phyloP scores from a whole-genome alignment of 2,329 filamentous ascomycete species.

The Uncinocarpus reesii region DNA sequence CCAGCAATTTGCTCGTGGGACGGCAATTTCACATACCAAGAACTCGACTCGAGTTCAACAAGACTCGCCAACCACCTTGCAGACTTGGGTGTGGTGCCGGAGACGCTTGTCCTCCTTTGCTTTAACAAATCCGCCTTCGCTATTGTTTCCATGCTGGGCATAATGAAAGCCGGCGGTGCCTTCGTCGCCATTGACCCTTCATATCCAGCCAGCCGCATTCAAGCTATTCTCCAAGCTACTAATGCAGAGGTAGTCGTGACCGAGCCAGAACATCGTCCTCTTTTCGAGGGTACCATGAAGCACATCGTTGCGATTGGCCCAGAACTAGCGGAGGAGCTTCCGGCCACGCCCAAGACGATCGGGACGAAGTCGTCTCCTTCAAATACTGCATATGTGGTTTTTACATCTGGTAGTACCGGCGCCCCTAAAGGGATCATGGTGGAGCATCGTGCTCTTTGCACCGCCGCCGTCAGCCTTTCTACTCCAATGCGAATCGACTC shows the following conservation, averaged over 20 bases:
- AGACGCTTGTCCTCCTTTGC: slow-evolving; percentile 31
- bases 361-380: neutral
- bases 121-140: slow-evolving; percentile 33
- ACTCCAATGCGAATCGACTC: slow-evolving; percentile 39
- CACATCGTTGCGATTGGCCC: neutral
- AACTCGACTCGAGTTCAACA: slow-evolving; percentile 32
- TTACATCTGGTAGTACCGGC: slow-evolving; percentile 12
- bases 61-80: slow-evolving; percentile 27
- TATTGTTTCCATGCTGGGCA: slow-evolving; percentile 17
- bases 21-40: slow-evolving; percentile 28
- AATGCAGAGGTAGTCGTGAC: neutral
- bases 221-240: neutral
- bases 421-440: slow-evolving; percentile 45
- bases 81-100: slow-evolving; percentile 31
- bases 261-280: neutral
- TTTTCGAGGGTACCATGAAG: neutral
- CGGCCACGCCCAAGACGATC: no score
- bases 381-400: slow-evolving; percentile 28
- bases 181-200: slow-evolving; percentile 14
- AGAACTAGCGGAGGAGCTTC: neutral
- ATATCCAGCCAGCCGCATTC: neutral
- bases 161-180: slow-evolving; percentile 23
- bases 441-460: slow-evolving; percentile 35
- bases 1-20: slow-evolving; percentile 20
- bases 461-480: slow-evolving; percentile 37